Conservation (phyloP, 2,329 filamentous ascomycete genomes). For the Venturia aucupariae region DNA sequence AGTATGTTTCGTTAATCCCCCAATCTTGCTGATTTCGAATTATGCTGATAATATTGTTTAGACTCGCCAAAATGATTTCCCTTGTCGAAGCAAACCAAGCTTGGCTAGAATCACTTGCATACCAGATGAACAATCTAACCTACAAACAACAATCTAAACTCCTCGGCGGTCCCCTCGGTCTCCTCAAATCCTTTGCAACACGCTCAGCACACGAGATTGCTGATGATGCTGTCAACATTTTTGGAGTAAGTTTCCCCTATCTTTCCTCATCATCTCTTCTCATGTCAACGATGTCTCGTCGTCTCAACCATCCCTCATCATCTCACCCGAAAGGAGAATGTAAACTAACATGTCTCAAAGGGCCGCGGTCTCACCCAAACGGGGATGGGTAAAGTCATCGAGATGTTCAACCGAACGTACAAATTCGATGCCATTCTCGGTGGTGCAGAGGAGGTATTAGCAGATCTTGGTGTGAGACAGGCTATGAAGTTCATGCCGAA, state of each 20-base stretch:
- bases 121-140: slow-evolving; percentile 80
- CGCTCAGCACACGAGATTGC: slow-evolving; percentile 73
- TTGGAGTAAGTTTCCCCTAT: slow-evolving; percentile 54
- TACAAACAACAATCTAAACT: slow-evolving; percentile 67
- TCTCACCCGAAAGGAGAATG: too few relatives aligned
- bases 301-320: too few relatives aligned
- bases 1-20: slow-evolving; percentile 39
- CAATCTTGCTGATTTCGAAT: too few relatives aligned
- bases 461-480: slow-evolving; percentile 72
- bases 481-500: slow-evolving; percentile 80
- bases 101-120: slow-evolving; percentile 76
- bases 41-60: slow-evolving; percentile 22
- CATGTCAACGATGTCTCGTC: too few relatives aligned
- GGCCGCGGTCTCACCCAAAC: slow-evolving; percentile 63
- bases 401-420: slow-evolving; percentile 77
- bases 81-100: slow-evolving; percentile 73
- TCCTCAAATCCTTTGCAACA: slow-evolving; percentile 72
- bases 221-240: slow-evolving; percentile 77
- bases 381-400: slow-evolving; percentile 74
- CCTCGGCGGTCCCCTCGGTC: slow-evolving; percentile 70
- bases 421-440: slow-evolving; percentile 62
- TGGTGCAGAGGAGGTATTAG: slow-evolving; percentile 74
- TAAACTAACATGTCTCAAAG: neutral
- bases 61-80: slow-evolving; percentile 78
- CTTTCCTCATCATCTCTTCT: too few relatives aligned